phyloP scores from a whole-genome alignment of 2,329 filamentous ascomycete species.

The Elsinoe ampelina region DNA sequence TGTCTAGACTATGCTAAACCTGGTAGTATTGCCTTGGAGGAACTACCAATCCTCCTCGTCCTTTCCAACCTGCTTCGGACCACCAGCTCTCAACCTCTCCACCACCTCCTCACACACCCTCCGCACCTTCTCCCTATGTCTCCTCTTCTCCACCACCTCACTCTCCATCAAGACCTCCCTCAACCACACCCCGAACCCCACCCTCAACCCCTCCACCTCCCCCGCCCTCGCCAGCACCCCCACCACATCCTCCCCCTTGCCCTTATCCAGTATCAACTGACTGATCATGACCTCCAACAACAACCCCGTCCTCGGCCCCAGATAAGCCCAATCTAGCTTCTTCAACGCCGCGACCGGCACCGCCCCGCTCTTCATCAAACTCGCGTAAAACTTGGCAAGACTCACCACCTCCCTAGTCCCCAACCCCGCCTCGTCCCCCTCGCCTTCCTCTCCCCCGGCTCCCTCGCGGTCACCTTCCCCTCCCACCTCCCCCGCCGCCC shows the following conservation, averaged over 20 bases:
- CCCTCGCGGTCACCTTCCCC: conserved; percentile 48
- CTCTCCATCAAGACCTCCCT: not conserved
- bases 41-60: too few species aligned
- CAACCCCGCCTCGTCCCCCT: conserved; percentile 35
- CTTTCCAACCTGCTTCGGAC: too few species aligned
- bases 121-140: not conserved
- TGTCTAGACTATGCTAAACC: too few species aligned
- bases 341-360: conserved; percentile 50
- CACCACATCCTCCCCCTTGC: conserved; percentile 24
- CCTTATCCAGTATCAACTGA: conserved; percentile 52
- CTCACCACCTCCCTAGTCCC: conserved; percentile 55
- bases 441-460: conserved; percentile 44
- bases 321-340: conserved; percentile 66
- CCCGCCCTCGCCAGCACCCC: not conserved
- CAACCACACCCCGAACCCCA: not conserved
- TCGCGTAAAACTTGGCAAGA: conserved; percentile 57
- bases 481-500: conserved; percentile 63
- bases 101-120: not conserved
- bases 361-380: conserved; percentile 50
- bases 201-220: not conserved
- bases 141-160: conserved; percentile 8
- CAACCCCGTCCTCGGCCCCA: conserved; percentile 64
- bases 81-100: too few species aligned
- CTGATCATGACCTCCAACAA: conserved; percentile 78
- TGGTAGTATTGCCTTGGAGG: not conserved